Evolutionary conservation across 1,284 basidiomycete species (phyloP).

Genomic region (Puccinia polysora): DNA sequence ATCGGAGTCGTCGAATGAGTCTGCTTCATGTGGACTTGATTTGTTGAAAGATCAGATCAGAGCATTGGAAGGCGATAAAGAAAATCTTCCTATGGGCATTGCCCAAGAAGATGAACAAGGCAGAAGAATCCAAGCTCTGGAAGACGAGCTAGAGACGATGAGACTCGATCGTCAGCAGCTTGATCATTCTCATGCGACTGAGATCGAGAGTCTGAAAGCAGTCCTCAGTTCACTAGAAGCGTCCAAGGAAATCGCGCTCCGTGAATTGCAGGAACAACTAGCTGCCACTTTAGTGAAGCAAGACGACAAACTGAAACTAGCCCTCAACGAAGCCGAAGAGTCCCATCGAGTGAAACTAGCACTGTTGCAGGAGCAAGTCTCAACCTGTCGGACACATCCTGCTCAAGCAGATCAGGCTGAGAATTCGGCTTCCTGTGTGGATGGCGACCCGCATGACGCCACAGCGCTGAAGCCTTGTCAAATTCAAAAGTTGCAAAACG

Average conservation of each 20-base stretch:
- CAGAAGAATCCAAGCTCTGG: conserved; percentile 12
- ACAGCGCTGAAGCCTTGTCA: no score
- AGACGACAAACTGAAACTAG: conserved; percentile 13
- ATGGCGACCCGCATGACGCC: background rate
- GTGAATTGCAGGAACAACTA: background rate
- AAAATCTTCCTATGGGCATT: conserved; percentile 29
- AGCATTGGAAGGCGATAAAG: conserved; percentile 30
- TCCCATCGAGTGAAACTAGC: conserved; percentile 6
- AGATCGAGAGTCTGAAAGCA: conserved; percentile 12
- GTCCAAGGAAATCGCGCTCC: conserved; percentile 5
- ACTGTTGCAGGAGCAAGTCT: background rate
- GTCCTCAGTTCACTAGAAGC: background rate
- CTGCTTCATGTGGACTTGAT: conserved; percentile 14
- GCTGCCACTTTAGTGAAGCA: background rate
- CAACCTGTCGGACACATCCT: background rate
- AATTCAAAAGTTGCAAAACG: conserved; percentile 3
- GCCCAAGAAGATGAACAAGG: conserved; percentile 5
- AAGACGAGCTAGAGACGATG: conserved; percentile 27
- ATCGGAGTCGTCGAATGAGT: conserved; percentile 5
- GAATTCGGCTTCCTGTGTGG: background rate
- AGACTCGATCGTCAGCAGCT: conserved; percentile 1
- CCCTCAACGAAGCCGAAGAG: conserved; percentile 4
- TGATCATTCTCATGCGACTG: background rate
- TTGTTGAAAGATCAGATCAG: conserved; percentile 25
- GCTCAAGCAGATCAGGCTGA: conserved; percentile 7